phyloP scores from a whole-genome alignment of 208 protist species.

The Acanthamoeba culbertsoni region DNA sequence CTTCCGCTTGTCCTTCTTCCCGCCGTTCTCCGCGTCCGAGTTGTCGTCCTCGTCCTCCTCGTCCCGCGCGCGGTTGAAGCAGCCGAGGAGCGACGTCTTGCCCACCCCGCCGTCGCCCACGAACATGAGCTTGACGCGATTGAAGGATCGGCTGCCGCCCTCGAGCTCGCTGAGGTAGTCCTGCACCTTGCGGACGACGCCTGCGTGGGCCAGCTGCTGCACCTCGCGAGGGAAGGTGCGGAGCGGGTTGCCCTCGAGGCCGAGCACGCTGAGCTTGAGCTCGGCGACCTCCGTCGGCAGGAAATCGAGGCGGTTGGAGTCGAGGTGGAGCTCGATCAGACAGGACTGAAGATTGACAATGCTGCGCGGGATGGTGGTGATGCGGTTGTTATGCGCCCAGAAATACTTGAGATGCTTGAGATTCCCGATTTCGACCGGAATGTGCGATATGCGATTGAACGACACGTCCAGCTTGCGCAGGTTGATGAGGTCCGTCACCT shows the following conservation, averaged over 20 bases:
- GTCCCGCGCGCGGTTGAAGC: neutral
- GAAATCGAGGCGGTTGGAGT: slow-evolving; percentile 25
- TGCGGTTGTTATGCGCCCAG: slow-evolving; percentile 37
- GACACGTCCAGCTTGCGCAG: slow-evolving; percentile 47
- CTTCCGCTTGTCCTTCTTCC: slow-evolving; percentile 30
- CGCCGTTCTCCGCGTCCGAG: neutral
- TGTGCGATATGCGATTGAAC: slow-evolving; percentile 20
- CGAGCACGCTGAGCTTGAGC: neutral
- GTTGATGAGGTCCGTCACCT: slow-evolving; percentile 11
- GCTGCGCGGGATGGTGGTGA: slow-evolving; percentile 20
- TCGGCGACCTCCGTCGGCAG: slow-evolving; percentile 3
- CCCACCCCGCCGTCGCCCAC: slow-evolving; percentile 57
- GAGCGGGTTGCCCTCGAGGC: slow-evolving; percentile 38
- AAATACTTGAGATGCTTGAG: slow-evolving; percentile 58
- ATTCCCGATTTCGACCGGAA: slow-evolving; percentile 25
- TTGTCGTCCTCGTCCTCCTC: neutral
- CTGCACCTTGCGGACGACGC: slow-evolving; percentile 14
- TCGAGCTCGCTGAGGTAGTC: slow-evolving; percentile 21
- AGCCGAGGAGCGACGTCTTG: slow-evolving; percentile 30
- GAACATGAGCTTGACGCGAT: slow-evolving; percentile 60
- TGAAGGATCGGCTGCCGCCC: slow-evolving; percentile 48
- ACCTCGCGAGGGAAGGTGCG: slow-evolving; percentile 16
- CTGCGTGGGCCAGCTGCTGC: neutral
- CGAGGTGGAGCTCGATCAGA: slow-evolving; percentile 19
- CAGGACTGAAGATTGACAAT: neutral